Conservation (phyloP, 2,329 filamentous ascomycete species). For the Ophiostoma quercus region DNA sequence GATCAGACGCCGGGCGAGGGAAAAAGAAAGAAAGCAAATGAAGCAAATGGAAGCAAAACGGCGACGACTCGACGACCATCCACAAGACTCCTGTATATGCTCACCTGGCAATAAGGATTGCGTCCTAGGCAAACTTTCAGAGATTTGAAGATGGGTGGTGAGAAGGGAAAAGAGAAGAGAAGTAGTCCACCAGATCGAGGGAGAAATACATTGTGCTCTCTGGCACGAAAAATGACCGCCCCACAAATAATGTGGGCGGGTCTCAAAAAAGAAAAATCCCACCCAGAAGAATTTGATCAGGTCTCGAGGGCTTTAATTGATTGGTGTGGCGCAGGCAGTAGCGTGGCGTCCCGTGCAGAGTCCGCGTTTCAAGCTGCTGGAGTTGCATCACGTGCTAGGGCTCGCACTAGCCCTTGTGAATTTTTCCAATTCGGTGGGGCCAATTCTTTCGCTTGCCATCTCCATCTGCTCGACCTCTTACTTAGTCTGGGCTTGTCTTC, state of each 20-base stretch:
- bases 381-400: constrained; percentile 1
- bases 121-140: constrained; percentile 31
- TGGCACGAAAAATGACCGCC: background rate
- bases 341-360: background rate
- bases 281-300: background rate
- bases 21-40: background rate
- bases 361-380: background rate
- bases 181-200: background rate
- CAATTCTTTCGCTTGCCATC: background rate
- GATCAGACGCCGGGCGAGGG: background rate
- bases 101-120: constrained; percentile 31
- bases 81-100: constrained; percentile 27
- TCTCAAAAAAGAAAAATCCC: background rate
- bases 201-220: constrained; percentile 11
- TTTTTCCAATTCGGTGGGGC: constrained; percentile 17
- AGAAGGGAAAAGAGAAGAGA: constrained; percentile 15
- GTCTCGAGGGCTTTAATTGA: background rate
- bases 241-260: constrained; percentile 9
- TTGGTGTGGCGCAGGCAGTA: background rate
- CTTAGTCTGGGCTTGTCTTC: constrained; percentile 14
- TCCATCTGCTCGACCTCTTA: constrained; percentile 8
- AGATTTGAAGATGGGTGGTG: constrained; percentile 25
- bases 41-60: constrained; percentile 28
- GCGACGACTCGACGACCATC: constrained; percentile 18
- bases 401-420: constrained; percentile 13